Base-by-base conservation (phyloP, 495 filamentous ascomycete genomes). In the Penicillium coffeae region DNA sequence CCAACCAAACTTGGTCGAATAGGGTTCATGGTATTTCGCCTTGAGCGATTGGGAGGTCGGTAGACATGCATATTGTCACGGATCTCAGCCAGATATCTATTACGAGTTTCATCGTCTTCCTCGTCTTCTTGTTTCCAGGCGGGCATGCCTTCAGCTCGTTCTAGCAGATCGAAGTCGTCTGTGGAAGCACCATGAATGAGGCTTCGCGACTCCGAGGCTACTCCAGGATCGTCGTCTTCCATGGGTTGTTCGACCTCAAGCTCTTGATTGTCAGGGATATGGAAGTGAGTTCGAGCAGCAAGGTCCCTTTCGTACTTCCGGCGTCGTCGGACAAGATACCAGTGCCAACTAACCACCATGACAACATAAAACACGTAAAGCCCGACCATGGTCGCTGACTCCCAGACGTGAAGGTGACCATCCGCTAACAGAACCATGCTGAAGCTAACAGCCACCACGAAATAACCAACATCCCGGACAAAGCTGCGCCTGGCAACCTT, bases 1-100 rank as follows among this genome's bases (percentile, higher is more conserved):
- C 94, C 94, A 5, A 97, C 87, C 16, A 99, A 68, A 71, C 91
- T 96, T 4, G 94, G 90, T 22, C 94, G 79, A 49, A 97, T 96
- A 1, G 89, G 85, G 38, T 81, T 86, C 48, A 89, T 72, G 21
- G 90, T 88, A 59, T 83, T 87, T 50, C 84, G 86, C 39, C 90
- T 77, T 40, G 77, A 72, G 44, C 78, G 80, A 37, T 72, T 71
- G 8, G 53, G 51, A 7, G 87, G 87, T 9, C 93, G 81, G 56
- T 76, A 86, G 19, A 96, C 78, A 43, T 91, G 84, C 94, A 99
- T 96, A 50, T 89, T 96, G 62, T 82, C 94, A 45, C 84, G 85
- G 65, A 99, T 83, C 59, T 95, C 90, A 20, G 83, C 88, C 37
- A 91, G 66, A 56, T 87, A 82, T 57, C 87, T 71, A 16, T 84